Evolutionary conservation across 148 eudicot species (phyloP).

Genomic region (Persicaria maculosa): DNA sequence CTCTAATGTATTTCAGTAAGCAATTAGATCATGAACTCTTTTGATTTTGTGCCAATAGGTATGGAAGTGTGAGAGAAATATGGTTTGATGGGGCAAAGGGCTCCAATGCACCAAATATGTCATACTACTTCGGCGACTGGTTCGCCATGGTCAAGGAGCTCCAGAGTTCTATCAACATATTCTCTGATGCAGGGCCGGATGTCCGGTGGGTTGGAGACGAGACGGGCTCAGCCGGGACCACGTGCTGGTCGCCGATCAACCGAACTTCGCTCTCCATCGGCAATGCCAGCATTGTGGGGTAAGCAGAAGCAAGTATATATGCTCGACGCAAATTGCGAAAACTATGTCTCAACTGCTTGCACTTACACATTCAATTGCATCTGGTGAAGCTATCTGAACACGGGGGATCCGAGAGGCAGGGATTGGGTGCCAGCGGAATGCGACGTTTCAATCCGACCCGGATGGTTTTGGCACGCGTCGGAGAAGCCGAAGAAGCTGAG

Average conservation of each 20-base stretch:
- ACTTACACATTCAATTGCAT: neutral
- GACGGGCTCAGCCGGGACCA: slow-evolving; percentile 58
- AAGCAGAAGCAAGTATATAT: slow-evolving; percentile 21
- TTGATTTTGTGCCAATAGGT: slow-evolving; percentile 28
- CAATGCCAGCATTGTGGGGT: slow-evolving; percentile 55
- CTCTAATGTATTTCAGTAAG: neutral
- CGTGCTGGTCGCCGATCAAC: slow-evolving; percentile 88
- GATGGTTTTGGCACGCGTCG: slow-evolving; percentile 95
- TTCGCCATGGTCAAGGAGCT: slow-evolving; percentile 75
- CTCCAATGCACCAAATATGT: slow-evolving; percentile 61
- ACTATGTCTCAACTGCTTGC: neutral
- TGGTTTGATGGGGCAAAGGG: slow-evolving; percentile 99
- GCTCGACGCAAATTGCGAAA: neutral
- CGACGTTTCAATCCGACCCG: slow-evolving; percentile 71
- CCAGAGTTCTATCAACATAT: slow-evolving; percentile 83
- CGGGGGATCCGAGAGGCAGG: slow-evolving; percentile 73
- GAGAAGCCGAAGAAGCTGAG: slow-evolving; percentile 56
- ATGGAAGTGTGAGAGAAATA: slow-evolving; percentile 69
- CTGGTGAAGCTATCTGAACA: slow-evolving; percentile 61
- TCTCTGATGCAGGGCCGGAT: slow-evolving; percentile 89
- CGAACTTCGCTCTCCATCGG: slow-evolving; percentile 70
- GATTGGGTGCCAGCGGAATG: slow-evolving; percentile 93
- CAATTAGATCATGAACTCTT: neutral
- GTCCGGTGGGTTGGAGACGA: slow-evolving; percentile 89
- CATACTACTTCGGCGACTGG: slow-evolving; percentile 74